Base-by-base conservation (phyloP, 495 filamentous ascomycete species). In the Aspergillus nidulans region DNA sequence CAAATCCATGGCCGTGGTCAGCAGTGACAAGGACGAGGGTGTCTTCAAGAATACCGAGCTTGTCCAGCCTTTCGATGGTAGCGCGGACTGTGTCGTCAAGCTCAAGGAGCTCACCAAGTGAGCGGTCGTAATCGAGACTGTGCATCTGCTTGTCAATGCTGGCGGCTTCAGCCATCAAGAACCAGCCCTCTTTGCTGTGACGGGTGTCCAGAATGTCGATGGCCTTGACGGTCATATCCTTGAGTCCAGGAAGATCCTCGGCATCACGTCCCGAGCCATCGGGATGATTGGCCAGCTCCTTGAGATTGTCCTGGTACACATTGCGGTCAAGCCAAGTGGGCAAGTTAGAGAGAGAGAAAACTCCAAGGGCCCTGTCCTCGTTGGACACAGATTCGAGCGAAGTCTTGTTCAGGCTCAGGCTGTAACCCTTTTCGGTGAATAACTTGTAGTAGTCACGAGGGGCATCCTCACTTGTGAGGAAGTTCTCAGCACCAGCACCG, bases 121-220 rank as follows among this genome's bases (percentile, higher is more conserved):
- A 84, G n/a, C 87, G 85, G 65, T 90, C 86, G 60, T 90, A 90
- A 68, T 90, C 87, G 3, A 90, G 75, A 0, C 72, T 69, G 69
- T 89, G 86, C 87, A 90, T 90, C 71, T 86, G 82, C 78, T 90
- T 90, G 74, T 90, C 87, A 65, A 90, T 87, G 19, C 84, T 88
- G 13, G 87, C 87, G 8, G 84, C 87, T 70, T 90, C 87, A 3
- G 79, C 77, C 86, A 90, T 90, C 59, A 90, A 72, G 76, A 89
- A 88, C 75, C 82, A 90, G 6, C 87, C 86, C 30, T 87, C 76
- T 41, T 83, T 73, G n/a, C 71, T 72, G 49, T 79, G 76, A 16
- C 87, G 85, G 13, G 70, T 67, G 59, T 84, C 66, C 24, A 90
- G 76, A 21, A 90, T 81, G 46, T 90, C 87, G 49, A 90, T 77